Base-by-base conservation (phyloP, 1,139 yeast genomes). In the Candida sojae region DNA sequence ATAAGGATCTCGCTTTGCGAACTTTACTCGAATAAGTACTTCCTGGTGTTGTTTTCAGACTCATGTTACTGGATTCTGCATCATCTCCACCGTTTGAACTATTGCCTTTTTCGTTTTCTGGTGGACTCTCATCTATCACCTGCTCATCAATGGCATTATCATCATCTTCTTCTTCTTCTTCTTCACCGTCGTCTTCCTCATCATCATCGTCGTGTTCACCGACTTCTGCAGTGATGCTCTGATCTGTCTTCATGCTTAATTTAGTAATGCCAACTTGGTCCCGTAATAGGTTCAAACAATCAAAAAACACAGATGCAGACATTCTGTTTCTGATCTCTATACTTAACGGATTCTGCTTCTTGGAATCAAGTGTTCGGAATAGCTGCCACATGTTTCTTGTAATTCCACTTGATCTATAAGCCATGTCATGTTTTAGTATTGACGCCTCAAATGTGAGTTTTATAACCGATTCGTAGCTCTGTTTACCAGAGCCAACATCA, bases 371-470 rank as follows among this genome's bases (percentile, higher is more conserved):
- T 1, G 81, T 73, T 48, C 83, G 80, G 65, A 88, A 88, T 52
- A 91, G 75, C 54, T 87, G 90, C 99, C 99, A 93, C 76, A 90
- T 85, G 59, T 91, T 91, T 57, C 88, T 82, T 93, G 93, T 89
- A 50, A 93, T 90, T 17, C 96, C 97, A 47, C 96, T 86, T 0
- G 96, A 88, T 54, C 98, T 79, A 65, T 88, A 89, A 1, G 97
- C 91, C 77, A 93, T 85, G 62, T 93, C 99, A 64, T 92, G 95
- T 59, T 89, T 89, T 57, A 90, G 73, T 39, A 92, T 86, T 0
- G 97, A 89, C 0, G 97, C 96, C 52, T 82, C 82, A 45, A 84
- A 81, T 1, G 93, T 84, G 43, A 88, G 69, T 25, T 80, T 77
- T 11, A 89, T 83, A 1, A 96, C 95, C 23, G 75, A 73, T 53